A percentile compares a stretch with the other conserved stretches of the same genome.
Conservation (phyloP, 768 basidiomycete genomes). For the Porphyrellus cyaneotinctus region DNA sequence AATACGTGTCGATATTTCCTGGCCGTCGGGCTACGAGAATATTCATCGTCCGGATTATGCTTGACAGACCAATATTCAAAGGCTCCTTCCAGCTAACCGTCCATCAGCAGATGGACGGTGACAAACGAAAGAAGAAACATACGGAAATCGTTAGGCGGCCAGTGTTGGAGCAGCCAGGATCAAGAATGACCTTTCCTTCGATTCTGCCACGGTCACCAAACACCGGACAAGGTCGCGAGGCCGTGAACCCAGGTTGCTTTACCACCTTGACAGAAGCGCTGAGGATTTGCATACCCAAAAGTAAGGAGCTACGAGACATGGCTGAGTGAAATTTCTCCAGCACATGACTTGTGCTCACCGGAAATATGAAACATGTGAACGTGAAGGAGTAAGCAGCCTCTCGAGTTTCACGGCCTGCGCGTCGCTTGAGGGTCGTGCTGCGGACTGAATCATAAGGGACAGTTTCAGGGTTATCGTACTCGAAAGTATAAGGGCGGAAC, state of each 20-base stretch:
- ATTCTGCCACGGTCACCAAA: slow-evolving; percentile 60
- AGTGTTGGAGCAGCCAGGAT: slow-evolving; percentile 45
- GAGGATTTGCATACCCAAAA: slow-evolving; percentile 58
- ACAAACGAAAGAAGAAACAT: slow-evolving; percentile 6
- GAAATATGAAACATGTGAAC: slow-evolving; percentile 48
- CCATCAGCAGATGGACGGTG: slow-evolving; percentile 3
- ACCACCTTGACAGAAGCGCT: slow-evolving; percentile 58
- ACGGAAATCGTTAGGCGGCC: slow-evolving; percentile 62
- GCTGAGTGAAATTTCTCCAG: slow-evolving; percentile 3
- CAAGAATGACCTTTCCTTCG: slow-evolving; percentile 55
- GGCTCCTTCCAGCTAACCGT: slow-evolving; percentile 55
- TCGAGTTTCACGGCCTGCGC: slow-evolving; percentile 27
- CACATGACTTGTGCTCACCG: slow-evolving; percentile 34
- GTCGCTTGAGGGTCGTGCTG: slow-evolving; percentile 30
- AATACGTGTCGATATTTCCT: slow-evolving; percentile 43
- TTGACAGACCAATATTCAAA: slow-evolving; percentile 43
- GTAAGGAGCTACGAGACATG: slow-evolving; percentile 39
- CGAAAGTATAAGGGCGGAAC: not conserved
- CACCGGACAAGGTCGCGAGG: slow-evolving; percentile 39
- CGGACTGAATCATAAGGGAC: slow-evolving; percentile 14
- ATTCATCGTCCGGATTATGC: slow-evolving; percentile 17
- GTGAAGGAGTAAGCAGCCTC: slow-evolving; percentile 15
- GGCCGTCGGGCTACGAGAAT: slow-evolving; percentile 19
- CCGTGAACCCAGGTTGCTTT: slow-evolving; percentile 24
- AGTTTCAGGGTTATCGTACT: slow-evolving; percentile 21